These are phyloP conservation scores for Malus sylvestris DNA, from an alignment of 306 rosid genomes.

Conservation along the genomic window DNA sequence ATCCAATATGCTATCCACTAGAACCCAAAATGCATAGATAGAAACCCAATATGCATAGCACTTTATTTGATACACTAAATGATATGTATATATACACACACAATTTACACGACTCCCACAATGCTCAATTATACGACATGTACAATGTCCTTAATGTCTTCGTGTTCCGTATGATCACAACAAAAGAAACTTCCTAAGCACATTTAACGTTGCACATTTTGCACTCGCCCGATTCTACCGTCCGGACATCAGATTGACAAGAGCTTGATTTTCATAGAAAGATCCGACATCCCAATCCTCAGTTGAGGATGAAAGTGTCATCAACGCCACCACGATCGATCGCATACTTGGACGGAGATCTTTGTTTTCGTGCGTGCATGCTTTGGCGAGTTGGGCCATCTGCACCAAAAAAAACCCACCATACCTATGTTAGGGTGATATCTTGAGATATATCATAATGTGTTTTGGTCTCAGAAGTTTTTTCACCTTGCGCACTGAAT, in stretches of 20 bases:
- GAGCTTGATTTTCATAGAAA: conserved; percentile 56
- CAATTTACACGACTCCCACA: conserved; percentile 2
- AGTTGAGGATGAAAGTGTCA: conserved; percentile 71
- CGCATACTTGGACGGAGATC: conserved; percentile 86
- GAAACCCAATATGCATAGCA: too few species aligned
- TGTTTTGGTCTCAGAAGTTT: conserved; percentile 7
- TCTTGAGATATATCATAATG: not conserved
- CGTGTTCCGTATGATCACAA: not conserved
- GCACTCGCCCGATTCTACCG: conserved; percentile 35
- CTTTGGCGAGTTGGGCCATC: conserved; percentile 74
- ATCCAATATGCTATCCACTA: too few species aligned
- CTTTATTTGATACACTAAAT: not conserved
- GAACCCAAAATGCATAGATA: too few species aligned
- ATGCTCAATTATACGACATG: not conserved
- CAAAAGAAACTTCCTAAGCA: not conserved
- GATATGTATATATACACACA: not conserved
- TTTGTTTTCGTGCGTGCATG: conserved; percentile 75
- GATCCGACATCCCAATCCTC: conserved; percentile 81
- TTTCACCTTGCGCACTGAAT: conserved; percentile 70
- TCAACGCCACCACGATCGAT: conserved; percentile 73
- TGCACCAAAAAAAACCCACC: conserved; percentile 31
- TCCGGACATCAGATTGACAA: conserved; percentile 71
- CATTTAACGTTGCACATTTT: not conserved
- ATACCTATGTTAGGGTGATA: not conserved
- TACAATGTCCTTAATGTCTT: conserved; percentile 1